Evolutionary conservation across 1,284 basidiomycete species (phyloP), one percentile per base, ranked within the genome.

Genomic region (Volvariella surrecta): DNA sequence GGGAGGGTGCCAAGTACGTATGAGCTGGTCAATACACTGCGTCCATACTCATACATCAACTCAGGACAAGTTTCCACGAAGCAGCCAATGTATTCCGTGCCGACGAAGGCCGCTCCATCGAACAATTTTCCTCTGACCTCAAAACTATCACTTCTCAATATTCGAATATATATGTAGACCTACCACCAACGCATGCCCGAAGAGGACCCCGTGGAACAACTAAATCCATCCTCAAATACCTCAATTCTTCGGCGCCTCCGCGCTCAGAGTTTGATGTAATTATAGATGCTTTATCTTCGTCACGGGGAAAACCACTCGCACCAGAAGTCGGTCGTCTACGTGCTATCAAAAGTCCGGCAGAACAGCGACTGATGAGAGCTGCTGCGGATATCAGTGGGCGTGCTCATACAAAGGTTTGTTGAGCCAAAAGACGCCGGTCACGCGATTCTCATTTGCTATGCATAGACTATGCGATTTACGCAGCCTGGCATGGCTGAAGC

Each of bases 381-480:
- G 87, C 88, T 2, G 89, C 84, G 10, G 79, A 83, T 48, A 81
- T 90, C 17, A 89, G 84, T 55, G 82, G 75, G 4, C 70, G 71
- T 13, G 85, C 85, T 2, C 82, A 89, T 55, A 76, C 83, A 15
- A 88, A 88, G 71, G 89, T 83, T 48, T 34, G 54, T 43, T n/a
- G 6, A 7, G 22, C 47, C 8, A n/a, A n/a, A n/a, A n/a, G 30
- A 31, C 9, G 9, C 30, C 30, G 9, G 9, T 31, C 30, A 9
- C 30, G 9, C 15, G 30, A 31, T 9, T 31, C 15, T 31, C 15
- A 9, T 31, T 31, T 31, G 15, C 30, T 31, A 9, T 44, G 31
- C 30, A 8, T 47, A 87, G 82, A 86, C 82, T 10, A 96, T 96
- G 92, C 73, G 82, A 7, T 88, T 90, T 52, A 76, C 88, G 1